phyloP scores from a whole-genome alignment of 2,329 filamentous ascomycete genomes.

The Amauroascus verrucosus region DNA sequence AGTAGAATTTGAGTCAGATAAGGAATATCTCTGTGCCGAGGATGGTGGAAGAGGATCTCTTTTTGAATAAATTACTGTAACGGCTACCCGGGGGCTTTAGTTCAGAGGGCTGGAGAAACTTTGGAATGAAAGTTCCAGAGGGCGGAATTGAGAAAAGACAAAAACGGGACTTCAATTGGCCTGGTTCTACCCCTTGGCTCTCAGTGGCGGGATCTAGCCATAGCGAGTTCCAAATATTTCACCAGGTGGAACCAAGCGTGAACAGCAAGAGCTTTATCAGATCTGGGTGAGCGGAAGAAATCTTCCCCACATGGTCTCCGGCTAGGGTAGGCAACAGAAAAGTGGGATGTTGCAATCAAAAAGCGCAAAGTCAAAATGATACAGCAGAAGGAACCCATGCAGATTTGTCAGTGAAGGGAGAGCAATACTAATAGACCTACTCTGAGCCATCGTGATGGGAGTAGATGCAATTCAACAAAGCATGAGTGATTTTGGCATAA shows the following conservation, averaged over 20 bases:
- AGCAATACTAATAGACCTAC: background rate
- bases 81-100: conserved; percentile 2
- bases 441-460: background rate
- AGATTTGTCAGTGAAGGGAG: background rate
- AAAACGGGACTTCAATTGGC: conserved; percentile 4
- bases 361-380: conserved; percentile 9
- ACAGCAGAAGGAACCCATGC: conserved; percentile 1
- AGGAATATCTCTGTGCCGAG: background rate
- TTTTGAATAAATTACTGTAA: conserved; percentile 4
- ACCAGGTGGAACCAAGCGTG: background rate
- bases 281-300: conserved; percentile 11
- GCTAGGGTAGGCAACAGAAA: conserved; percentile 9
- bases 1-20: conserved; percentile 2
- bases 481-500: background rate
- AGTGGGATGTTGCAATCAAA: conserved; percentile 7
- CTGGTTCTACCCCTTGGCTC: background rate
- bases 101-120: background rate
- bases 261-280: conserved; percentile 4
- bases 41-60: background rate
- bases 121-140: background rate
- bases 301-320: conserved; percentile 11
- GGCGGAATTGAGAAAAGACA: background rate
- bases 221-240: background rate
- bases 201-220: conserved; percentile 8
- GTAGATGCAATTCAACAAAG: background rate